Evolutionary conservation across 805 yeast species (phyloP).

Genomic region (Grigorovia yakushimaensis): DNA sequence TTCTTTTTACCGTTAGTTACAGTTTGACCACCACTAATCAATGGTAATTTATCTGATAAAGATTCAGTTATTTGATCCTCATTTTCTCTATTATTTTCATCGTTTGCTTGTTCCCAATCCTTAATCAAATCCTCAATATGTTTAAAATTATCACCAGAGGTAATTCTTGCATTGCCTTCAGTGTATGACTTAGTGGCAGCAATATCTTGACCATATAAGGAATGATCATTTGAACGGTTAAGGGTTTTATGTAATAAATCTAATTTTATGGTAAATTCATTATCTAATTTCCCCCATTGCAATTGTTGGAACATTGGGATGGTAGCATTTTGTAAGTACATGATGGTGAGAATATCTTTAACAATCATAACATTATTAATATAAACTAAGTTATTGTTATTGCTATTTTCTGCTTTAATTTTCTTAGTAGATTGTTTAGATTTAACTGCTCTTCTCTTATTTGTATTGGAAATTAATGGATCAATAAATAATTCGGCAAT

Average conservation of each 20-base stretch:
- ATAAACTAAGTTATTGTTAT: slow-evolving; percentile 10
- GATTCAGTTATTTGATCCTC: slow-evolving; percentile 38
- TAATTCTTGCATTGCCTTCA: slow-evolving; percentile 51
- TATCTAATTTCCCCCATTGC: slow-evolving; percentile 38
- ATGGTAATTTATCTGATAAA: slow-evolving; percentile 39
- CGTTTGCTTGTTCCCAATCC: slow-evolving; percentile 33
- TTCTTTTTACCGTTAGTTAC: slow-evolving; percentile 27
- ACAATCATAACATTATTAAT: slow-evolving; percentile 27
- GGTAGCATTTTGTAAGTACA: slow-evolving; percentile 57
- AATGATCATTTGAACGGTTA: slow-evolving; percentile 11
- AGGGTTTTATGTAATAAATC: slow-evolving; percentile 3
- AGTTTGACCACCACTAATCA: slow-evolving; percentile 5
- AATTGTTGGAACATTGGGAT: slow-evolving; percentile 47
- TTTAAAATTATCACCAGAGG: slow-evolving; percentile 54
- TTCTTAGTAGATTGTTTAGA: slow-evolving; percentile 43
- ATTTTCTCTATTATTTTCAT: slow-evolving; percentile 35
- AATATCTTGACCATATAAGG: slow-evolving; percentile 32
- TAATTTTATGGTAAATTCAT: slow-evolving; percentile 31
- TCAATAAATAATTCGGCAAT: slow-evolving; percentile 58
- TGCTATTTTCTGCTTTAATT: slow-evolving; percentile 36
- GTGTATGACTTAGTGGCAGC: slow-evolving; percentile 48
- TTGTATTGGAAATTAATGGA: slow-evolving; percentile 33
- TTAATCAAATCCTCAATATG: slow-evolving; percentile 39
- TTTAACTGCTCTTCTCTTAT: slow-evolving; percentile 40
- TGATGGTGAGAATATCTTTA: slow-evolving; percentile 32